Conservation (phyloP, 805 yeast species). For the Scheffersomyces ergatensis region DNA sequence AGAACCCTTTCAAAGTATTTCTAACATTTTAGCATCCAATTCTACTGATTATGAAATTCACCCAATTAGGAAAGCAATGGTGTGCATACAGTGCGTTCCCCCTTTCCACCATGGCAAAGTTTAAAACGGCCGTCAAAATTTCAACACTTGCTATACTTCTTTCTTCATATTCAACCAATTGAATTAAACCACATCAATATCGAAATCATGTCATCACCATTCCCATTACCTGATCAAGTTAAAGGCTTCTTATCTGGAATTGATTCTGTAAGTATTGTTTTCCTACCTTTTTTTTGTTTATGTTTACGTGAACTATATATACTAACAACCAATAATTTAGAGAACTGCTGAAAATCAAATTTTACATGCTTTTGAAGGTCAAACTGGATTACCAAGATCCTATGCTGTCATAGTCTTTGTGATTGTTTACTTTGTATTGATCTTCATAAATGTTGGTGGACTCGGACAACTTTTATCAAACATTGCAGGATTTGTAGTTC, state of each 20-base stretch:
- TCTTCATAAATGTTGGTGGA: conserved; percentile 90
- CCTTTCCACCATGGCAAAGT: too few relatives aligned
- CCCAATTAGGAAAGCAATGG: background rate
- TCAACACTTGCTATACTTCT: too few relatives aligned
- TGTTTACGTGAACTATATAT: conserved; percentile 11
- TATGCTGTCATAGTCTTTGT: conserved; percentile 72
- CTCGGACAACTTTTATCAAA: conserved; percentile 92
- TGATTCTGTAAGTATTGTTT: conserved; percentile 42
- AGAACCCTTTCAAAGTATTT: too few relatives aligned
- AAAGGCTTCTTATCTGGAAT: conserved; percentile 46
- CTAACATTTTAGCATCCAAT: too few relatives aligned
- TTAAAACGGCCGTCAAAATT: too few relatives aligned
- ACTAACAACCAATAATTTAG: conserved; percentile 13
- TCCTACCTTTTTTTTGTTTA: background rate
- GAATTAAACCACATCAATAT: background rate
- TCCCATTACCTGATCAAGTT: conserved; percentile 40
- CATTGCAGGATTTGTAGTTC: conserved; percentile 85
- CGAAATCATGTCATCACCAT: background rate
- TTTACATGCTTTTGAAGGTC: conserved; percentile 37
- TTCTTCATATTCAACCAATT: background rate
- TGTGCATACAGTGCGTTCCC: too few relatives aligned
- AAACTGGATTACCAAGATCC: conserved; percentile 72
- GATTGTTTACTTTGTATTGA: conserved; percentile 66
- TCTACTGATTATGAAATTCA: too few relatives aligned
- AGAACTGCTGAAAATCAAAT: conserved; percentile 26